Percentiles rank a stretch among this genome's conserved stretches.
These are phyloP conservation scores for Flaveria floridana DNA, from an alignment of 140 eudicot genomes.

Conservation along the genomic window DNA sequence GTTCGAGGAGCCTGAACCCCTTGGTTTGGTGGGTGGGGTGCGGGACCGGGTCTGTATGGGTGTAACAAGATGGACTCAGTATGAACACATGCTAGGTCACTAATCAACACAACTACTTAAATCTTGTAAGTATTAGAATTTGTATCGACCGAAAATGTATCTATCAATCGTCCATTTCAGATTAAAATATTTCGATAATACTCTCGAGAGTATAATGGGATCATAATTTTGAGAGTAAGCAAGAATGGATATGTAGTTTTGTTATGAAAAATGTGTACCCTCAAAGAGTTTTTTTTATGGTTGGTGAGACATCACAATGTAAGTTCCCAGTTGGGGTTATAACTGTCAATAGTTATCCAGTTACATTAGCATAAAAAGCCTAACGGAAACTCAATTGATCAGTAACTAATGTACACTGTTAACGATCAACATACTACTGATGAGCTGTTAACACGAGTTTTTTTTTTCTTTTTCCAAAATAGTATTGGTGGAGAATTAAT, in stretches of 20 bases:
- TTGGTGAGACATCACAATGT: neutral
- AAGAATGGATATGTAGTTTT: neutral
- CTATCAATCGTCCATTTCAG: too few species aligned
- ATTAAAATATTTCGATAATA: too few species aligned
- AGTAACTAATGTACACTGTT: too few species aligned
- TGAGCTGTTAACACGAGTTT: too few species aligned
- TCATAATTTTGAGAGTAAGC: neutral
- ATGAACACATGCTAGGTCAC: neutral
- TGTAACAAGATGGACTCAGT: neutral
- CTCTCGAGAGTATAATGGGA: neutral
- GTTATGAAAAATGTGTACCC: neutral
- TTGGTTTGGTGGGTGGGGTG: neutral
- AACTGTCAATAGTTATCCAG: neutral
- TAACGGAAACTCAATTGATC: too few species aligned
- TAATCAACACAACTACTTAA: conserved; percentile 1
- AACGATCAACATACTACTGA: too few species aligned
- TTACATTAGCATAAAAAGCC: too few species aligned
- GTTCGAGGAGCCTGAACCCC: neutral
- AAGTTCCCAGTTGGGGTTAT: neutral
- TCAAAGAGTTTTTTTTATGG: too few species aligned
- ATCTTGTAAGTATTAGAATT: neutral
- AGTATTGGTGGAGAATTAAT: too few species aligned
- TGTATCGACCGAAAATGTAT: too few species aligned
- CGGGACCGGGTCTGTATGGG: neutral
- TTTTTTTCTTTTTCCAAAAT: too few species aligned